Conservation (phyloP, 306 rosid species). For the Quercus suber region DNA sequence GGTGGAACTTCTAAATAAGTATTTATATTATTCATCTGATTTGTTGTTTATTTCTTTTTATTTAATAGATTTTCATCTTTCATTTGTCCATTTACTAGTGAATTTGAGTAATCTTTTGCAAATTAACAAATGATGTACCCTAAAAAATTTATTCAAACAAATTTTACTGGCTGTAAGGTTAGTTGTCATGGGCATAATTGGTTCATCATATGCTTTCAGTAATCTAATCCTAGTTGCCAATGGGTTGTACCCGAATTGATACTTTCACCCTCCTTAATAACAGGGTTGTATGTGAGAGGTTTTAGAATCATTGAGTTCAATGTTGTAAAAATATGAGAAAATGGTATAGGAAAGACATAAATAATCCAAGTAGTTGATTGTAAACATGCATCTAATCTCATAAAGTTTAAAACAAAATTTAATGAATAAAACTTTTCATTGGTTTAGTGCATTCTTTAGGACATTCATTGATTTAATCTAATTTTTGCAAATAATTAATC, state of each 20-base stretch:
- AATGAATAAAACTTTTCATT: neutral
- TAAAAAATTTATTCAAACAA: neutral
- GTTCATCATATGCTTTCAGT: neutral
- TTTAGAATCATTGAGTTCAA: neutral
- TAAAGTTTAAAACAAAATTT: neutral
- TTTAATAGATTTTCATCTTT: neutral
- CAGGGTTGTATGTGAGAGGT: neutral
- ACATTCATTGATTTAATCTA: neutral
- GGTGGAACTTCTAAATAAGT: slow-evolving; percentile 48
- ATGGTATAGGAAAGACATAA: neutral
- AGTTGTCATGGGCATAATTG: neutral
- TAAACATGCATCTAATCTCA: no score
- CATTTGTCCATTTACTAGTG: neutral
- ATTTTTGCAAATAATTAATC: no score
- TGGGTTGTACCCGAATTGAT: neutral
- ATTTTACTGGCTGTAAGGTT: neutral
- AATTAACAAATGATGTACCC: neutral
- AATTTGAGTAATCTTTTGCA: slow-evolving; percentile 2
- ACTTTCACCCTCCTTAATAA: neutral
- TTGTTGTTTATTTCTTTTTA: slow-evolving; percentile 9
- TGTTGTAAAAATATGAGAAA: neutral
- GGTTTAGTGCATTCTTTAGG: neutral
- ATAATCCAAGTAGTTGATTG: neutral
- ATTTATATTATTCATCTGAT: slow-evolving; percentile 1
- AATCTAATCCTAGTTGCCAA: neutral